These are phyloP conservation scores for Colletotrichum lupini DNA, from an alignment of 2,329 filamentous ascomycete genomes.

Conservation along the genomic window DNA sequence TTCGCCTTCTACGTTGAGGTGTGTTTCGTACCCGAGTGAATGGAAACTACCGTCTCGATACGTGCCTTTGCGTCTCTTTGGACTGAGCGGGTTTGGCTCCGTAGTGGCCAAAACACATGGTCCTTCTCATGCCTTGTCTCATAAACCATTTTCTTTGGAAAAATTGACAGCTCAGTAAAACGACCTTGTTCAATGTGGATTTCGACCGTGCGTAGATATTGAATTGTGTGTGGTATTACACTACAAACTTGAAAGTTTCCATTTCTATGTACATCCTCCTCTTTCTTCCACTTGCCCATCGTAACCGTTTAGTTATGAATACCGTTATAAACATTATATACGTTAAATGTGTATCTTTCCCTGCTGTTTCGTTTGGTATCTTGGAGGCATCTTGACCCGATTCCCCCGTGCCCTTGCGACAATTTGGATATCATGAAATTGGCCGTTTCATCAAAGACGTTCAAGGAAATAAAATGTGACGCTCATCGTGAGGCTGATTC, in stretches of 20 bases:
- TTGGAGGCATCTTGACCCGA: not conserved
- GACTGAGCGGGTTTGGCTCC: not conserved
- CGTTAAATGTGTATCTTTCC: not conserved
- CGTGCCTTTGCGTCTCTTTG: not conserved
- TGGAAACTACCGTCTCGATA: not conserved
- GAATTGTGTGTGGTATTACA: not conserved
- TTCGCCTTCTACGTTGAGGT: not conserved
- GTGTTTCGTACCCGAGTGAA: not conserved
- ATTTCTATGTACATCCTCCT: not conserved
- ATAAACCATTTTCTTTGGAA: not conserved
- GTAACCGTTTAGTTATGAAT: not conserved
- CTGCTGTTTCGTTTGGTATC: constrained; percentile 14
- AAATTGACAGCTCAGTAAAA: not conserved
- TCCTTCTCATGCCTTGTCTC: not conserved
- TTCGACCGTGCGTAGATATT: not conserved
- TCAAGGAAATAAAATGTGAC: not conserved
- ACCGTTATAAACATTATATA: constrained; percentile 20
- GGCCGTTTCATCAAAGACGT: not conserved
- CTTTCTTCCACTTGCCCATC: not conserved
- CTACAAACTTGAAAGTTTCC: too few relatives aligned
- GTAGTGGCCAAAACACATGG: too few relatives aligned
- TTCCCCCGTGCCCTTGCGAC: not conserved
- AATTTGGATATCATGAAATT: constrained; percentile 20
- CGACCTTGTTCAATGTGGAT: not conserved
- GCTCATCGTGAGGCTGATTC: too few relatives aligned